phyloP scores from a whole-genome alignment of 2,329 filamentous ascomycete genomes.

The Ophiocordyceps camponoti-saundersi region DNA sequence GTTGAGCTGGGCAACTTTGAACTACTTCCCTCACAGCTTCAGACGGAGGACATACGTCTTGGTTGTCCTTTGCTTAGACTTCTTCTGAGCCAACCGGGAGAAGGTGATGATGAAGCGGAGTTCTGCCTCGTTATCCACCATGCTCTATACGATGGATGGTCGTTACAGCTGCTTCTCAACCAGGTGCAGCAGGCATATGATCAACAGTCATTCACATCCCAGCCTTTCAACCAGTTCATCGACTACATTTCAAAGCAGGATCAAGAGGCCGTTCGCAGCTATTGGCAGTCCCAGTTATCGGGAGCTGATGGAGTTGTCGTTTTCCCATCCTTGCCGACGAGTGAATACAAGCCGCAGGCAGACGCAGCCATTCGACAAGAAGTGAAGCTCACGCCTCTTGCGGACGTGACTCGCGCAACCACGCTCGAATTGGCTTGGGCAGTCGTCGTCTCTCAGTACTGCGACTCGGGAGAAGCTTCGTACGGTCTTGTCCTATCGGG shows the following conservation, averaged over 20 bases:
- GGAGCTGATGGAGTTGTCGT: not conserved
- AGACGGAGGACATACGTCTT: slow-evolving; percentile 14
- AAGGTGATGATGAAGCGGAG: not conserved
- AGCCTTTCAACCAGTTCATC: slow-evolving; percentile 1
- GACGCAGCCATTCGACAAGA: not conserved
- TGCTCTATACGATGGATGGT: slow-evolving; percentile 35
- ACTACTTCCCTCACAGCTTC: not conserved
- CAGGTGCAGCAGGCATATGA: slow-evolving; percentile 22
- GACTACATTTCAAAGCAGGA: not conserved
- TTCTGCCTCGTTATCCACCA: slow-evolving; percentile 28
- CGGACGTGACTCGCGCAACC: not conserved
- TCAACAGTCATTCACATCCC: not conserved
- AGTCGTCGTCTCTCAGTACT: not conserved
- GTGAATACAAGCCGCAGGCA: not conserved
- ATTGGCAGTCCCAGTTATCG: not conserved
- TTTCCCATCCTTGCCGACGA: not conserved
- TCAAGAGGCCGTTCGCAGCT: not conserved
- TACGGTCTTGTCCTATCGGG: slow-evolving; percentile 2
- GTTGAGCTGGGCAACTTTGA: slow-evolving; percentile 6
- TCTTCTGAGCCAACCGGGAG: slow-evolving; percentile 8
- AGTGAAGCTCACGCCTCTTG: not conserved
- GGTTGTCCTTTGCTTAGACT: slow-evolving; percentile 24
- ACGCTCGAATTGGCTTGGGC: slow-evolving; percentile 1
- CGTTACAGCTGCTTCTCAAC: slow-evolving; percentile 25
- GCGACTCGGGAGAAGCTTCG: not conserved